Evolutionary conservation across 257 asterid species (phyloP), one percentile per base, ranked within the genome.

Genomic region (Przewalskia tangutica): DNA sequence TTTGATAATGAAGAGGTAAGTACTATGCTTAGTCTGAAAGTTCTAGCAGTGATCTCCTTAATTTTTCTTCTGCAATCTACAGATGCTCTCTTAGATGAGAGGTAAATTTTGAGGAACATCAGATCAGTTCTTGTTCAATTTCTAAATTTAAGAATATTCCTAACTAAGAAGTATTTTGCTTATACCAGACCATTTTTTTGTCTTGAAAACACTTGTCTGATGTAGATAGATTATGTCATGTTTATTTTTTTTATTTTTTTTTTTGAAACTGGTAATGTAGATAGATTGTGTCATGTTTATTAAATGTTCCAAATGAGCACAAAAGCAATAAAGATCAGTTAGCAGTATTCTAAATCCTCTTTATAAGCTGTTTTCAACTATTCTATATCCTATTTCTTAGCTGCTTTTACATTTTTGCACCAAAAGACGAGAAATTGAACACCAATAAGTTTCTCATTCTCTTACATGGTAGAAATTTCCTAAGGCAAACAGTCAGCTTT

Each of bases 1-100:
- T 95, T 95, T 91, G 99, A 95, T 86, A 94, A 94, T 80, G 99
- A 95, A 86, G 97, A 95, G 97, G 99, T 92, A 88, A 83, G 65
- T 60, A 80, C 17, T 56, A n/a, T 76, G 81, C 86, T 13, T 53
- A 79, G 53, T 42, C 66, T 79, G 63, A 77, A 48, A 80, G 62
- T 79, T 60, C 8, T 80, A 67, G 46, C 46, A 23, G 80, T 75
- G 62, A 27, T 56, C 66, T 27, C 80, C 27, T 27, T 51, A 23
- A 12, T 50, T 20, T 27, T 23, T 13, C 9, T 75, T 75, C 62
- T 50, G 62, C 44, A 27, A 48, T 23, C 80, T 50, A 75, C 62
- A 27, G 46, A 75, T 50, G 5, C 46, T 23, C 80, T 75, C 62
- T 50, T 75, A 50, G 5, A 75, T 50, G 80, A 75, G 40, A 75